phyloP scores from a whole-genome alignment of 1,139 yeast species.

The Sugiyamaella castrensis region DNA sequence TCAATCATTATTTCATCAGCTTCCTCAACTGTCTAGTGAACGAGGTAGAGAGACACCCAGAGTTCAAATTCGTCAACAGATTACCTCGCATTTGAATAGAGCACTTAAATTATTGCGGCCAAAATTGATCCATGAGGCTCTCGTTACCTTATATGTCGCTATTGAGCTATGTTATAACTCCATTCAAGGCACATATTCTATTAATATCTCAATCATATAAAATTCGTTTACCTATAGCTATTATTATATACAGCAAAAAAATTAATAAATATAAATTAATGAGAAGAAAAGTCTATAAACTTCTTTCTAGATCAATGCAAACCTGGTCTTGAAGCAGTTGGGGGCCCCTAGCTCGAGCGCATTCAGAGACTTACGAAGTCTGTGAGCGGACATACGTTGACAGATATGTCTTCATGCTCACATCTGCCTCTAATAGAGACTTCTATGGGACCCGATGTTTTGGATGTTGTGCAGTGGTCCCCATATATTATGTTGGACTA shows the following conservation, averaged over 20 bases:
- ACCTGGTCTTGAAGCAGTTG: too few relatives aligned
- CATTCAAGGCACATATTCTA: slow-evolving; percentile 5
- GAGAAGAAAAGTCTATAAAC: too few relatives aligned
- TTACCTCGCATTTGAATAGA: not conserved
- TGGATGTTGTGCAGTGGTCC: too few relatives aligned
- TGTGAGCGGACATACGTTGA: not conserved
- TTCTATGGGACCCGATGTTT: too few relatives aligned
- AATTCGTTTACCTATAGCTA: not conserved
- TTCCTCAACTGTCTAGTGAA: slow-evolving; percentile 6
- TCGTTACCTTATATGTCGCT: not conserved
- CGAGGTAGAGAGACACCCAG: not conserved
- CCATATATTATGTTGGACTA: too few relatives aligned
- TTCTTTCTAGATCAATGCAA: too few relatives aligned
- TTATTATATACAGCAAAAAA: not conserved
- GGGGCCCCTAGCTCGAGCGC: too few relatives aligned
- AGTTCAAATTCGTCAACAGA: not conserved
- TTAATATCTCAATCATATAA: slow-evolving; percentile 1
- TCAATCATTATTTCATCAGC: not conserved
- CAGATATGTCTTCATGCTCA: not conserved
- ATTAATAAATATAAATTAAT: not conserved
- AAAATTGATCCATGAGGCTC: not conserved
- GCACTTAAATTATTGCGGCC: slow-evolving; percentile 1
- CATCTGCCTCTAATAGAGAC: not conserved
- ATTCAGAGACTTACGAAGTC: not conserved
- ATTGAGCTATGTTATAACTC: slow-evolving; percentile 1